Evolutionary conservation across 1,284 basidiomycete genomes (phyloP).

Genomic region (Anthracocystis panici-leucophaei): DNA sequence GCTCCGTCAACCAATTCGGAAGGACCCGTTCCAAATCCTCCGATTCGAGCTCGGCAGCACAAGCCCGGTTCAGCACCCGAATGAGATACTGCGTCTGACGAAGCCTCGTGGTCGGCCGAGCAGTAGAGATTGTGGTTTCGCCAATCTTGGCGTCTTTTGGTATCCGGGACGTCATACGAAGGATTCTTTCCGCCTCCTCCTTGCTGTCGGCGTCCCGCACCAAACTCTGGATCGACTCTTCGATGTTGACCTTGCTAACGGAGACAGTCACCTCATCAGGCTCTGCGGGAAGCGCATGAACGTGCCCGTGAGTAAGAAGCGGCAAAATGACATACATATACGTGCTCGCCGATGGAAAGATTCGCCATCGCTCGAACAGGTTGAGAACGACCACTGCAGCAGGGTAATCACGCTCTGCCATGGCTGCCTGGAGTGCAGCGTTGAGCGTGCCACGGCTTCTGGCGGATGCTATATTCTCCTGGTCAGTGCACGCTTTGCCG

Average conservation of each 20-base stretch:
- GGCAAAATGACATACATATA: constrained; percentile 26
- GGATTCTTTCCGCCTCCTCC: constrained; percentile 8
- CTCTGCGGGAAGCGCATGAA: constrained; percentile 5
- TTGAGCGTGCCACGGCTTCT: constrained; percentile 38
- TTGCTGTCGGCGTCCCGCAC: constrained; percentile 13
- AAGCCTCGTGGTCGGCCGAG: constrained; percentile 12
- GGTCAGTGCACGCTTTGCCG: constrained; percentile 2
- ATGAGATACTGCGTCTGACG: constrained; percentile 45
- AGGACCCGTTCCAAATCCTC: not conserved
- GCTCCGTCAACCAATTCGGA: constrained; percentile 12
- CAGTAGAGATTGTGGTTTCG: constrained; percentile 2
- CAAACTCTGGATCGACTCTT: constrained; percentile 22
- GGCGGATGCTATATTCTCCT: constrained; percentile 7
- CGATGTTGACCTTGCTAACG: constrained; percentile 17
- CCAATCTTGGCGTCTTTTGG: not conserved
- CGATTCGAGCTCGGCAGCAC: constrained; percentile 26
- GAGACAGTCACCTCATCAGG: constrained; percentile 7
- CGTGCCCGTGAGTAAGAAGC: constrained; percentile 27
- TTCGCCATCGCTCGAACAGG: constrained; percentile 39
- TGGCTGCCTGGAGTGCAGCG: constrained; percentile 24
- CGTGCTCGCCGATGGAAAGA: constrained; percentile 23
- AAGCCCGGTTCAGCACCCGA: constrained; percentile 31
- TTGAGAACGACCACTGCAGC: constrained; percentile 33
- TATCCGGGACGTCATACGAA: too few species aligned
- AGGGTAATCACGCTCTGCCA: constrained; percentile 41